Conservation (phyloP, 139 green algal species). For the Astrephomene gubernaculifera region DNA sequence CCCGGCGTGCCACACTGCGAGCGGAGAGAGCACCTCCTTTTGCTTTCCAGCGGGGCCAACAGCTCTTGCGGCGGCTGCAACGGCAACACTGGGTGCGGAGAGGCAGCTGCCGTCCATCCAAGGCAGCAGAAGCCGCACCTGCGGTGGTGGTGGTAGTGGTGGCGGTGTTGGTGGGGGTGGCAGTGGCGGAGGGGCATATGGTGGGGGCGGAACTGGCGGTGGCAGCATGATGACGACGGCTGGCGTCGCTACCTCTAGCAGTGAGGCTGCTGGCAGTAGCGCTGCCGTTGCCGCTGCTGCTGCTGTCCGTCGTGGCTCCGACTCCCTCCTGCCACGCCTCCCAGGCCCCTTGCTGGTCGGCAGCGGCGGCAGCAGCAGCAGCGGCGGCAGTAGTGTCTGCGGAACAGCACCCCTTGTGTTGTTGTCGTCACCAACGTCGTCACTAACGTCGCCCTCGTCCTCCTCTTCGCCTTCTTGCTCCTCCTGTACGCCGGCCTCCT, state of each 20-base stretch:
- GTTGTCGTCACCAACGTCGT: too few species aligned
- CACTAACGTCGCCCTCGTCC: too few species aligned
- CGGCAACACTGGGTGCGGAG: too few species aligned
- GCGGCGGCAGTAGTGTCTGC: not conserved
- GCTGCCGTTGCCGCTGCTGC: not conserved
- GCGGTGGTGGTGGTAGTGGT: not conserved
- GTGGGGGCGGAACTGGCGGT: too few species aligned
- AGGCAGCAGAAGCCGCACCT: not conserved
- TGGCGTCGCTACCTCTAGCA: not conserved
- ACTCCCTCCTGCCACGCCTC: conserved; percentile 2
- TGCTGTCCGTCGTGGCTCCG: not conserved
- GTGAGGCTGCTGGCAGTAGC: not conserved
- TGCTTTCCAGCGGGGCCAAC: not conserved
- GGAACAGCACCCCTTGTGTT: too few species aligned
- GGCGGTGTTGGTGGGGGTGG: not conserved
- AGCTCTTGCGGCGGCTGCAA: not conserved
- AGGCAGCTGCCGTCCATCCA: not conserved
- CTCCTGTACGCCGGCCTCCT: too few species aligned
- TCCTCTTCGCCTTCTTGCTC: too few species aligned
- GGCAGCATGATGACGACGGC: not conserved
- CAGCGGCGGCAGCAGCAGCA: not conserved
- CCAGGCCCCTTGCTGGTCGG: not conserved
- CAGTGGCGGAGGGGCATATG: too few species aligned
- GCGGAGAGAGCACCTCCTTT: not conserved
- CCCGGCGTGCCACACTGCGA: not conserved